phyloP scores from a whole-genome alignment of 352 stramenopile genomes.

The Globisporangium lucens region DNA sequence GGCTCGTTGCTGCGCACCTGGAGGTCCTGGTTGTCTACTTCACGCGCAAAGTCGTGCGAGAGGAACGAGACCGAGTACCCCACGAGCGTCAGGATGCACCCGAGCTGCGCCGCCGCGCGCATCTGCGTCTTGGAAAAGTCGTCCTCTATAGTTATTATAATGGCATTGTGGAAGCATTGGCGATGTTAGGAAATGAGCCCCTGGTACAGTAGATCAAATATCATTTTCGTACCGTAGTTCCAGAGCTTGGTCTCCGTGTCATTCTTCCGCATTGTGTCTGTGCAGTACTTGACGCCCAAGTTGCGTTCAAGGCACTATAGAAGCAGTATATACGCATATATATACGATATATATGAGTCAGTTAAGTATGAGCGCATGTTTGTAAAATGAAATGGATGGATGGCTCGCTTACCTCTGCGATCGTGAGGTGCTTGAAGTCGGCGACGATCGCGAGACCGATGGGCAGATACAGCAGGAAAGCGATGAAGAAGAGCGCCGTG shows the following conservation, averaged over 20 bases:
- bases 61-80: slow-evolving; percentile 70
- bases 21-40: slow-evolving; percentile 8
- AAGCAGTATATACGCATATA: too few relatives aligned
- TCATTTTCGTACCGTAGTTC: slow-evolving; percentile 49
- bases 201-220: neutral
- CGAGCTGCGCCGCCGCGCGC: slow-evolving; percentile 56
- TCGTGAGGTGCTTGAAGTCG: slow-evolving; percentile 39
- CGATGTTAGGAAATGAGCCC: neutral
- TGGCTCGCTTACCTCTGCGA: slow-evolving; percentile 25
- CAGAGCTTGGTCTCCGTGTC: slow-evolving; percentile 64
- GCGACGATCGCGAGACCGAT: slow-evolving; percentile 50
- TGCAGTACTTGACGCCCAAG: slow-evolving; percentile 62
- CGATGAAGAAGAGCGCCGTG: slow-evolving; percentile 51
- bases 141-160: slow-evolving; percentile 24
- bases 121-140: slow-evolving; percentile 56
- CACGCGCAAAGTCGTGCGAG: slow-evolving; percentile 45
- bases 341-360: neutral
- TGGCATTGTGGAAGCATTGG: too few relatives aligned
- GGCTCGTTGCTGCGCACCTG: slow-evolving; percentile 1
- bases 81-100: slow-evolving; percentile 68
- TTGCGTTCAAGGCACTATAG: slow-evolving; percentile 46
- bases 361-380: neutral
- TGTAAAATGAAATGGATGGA: neutral
- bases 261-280: slow-evolving; percentile 47
- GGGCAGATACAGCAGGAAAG: slow-evolving; percentile 70